phyloP scores from a whole-genome alignment of 2,329 filamentous ascomycete species.

The Pseudopyricularia cyperi region DNA sequence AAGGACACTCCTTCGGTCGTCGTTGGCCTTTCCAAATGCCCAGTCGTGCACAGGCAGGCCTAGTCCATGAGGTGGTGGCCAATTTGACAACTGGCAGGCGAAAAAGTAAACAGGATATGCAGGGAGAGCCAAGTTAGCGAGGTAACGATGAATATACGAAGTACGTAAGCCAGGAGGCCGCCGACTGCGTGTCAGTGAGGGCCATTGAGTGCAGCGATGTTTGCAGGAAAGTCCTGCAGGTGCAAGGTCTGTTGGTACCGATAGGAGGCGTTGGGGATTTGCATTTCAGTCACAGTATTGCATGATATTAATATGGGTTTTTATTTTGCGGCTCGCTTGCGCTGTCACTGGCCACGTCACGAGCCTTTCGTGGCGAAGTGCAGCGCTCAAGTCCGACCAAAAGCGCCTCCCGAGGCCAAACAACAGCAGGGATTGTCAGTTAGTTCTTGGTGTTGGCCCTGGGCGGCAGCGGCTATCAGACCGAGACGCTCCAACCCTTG shows the following conservation, averaged over 20 bases:
- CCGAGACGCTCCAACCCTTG: neutral
- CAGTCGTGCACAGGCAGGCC: too few relatives aligned
- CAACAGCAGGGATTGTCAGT: neutral
- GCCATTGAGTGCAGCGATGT: neutral
- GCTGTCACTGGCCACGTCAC: neutral
- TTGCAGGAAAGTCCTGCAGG: neutral
- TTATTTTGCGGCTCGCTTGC: neutral
- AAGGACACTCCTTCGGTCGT: neutral
- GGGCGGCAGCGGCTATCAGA: neutral
- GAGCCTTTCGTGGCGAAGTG: slow-evolving; percentile 1
- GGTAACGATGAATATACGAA: neutral
- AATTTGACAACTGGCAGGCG: neutral
- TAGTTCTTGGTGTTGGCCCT: neutral
- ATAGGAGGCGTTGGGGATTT: neutral
- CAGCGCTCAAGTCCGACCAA: slow-evolving; percentile 1
- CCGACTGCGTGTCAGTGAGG: neutral
- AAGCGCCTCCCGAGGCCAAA: neutral
- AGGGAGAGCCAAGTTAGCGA: neutral
- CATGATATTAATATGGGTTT: neutral
- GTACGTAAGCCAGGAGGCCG: neutral
- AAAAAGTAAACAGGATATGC: neutral
- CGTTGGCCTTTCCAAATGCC: neutral
- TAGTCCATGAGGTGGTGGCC: neutral
- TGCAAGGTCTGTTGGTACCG: neutral
- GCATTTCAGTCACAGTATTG: neutral